These are phyloP conservation scores for Mediolabrus comicus DNA, from an alignment of 108 stramenopile species.

Conservation along the genomic window DNA sequence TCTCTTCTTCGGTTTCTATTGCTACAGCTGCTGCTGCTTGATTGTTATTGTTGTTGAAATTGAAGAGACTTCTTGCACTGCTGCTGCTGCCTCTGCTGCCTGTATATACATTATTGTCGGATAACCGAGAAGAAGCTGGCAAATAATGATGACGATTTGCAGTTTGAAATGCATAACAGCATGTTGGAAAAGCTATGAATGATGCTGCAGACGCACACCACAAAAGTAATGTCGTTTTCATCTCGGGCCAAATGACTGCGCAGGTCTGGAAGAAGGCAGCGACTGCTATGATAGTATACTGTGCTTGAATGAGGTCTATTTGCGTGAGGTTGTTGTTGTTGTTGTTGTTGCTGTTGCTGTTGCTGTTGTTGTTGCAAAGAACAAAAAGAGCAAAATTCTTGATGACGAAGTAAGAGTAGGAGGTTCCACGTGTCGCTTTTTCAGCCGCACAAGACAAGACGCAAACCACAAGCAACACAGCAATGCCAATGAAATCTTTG, in stretches of 20 bases:
- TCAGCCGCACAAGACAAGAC: not conserved
- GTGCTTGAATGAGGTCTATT: no score
- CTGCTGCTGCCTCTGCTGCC: not conserved
- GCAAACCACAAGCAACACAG: no score
- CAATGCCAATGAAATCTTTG: not conserved
- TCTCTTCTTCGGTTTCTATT: slow-evolving; percentile 10
- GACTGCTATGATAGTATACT: no score
- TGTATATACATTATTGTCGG: not conserved
- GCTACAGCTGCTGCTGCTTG: not conserved
- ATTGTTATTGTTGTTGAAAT: slow-evolving; percentile 1
- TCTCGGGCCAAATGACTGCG: no score
- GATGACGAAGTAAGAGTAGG: no score
- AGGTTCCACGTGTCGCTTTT: not conserved
- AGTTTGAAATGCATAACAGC: not conserved
- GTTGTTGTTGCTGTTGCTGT: no score
- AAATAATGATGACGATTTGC: no score
- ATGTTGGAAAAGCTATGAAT: not conserved
- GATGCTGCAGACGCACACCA: not conserved
- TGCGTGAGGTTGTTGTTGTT: not conserved
- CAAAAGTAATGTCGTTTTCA: not conserved
- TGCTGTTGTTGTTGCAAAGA: no score
- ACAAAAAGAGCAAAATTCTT: not conserved
- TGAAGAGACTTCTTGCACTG: not conserved
- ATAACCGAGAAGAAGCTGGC: not conserved
- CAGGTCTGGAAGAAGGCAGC: no score